These are phyloP conservation scores for Aureobasidium sp. DNA, from an alignment of 2,329 filamentous ascomycete genomes.

Conservation along the genomic window DNA sequence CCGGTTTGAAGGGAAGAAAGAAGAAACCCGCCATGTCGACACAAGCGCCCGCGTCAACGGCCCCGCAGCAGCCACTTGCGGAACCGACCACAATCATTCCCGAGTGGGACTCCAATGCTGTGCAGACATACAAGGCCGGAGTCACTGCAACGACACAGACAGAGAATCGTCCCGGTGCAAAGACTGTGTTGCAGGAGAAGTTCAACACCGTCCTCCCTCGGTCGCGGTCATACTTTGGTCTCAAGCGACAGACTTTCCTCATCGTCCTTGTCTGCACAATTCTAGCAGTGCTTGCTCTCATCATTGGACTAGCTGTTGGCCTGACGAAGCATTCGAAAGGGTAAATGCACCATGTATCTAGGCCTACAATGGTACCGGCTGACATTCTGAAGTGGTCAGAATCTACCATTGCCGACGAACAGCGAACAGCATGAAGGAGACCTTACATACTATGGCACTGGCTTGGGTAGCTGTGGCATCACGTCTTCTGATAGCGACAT, in stretches of 20 bases:
- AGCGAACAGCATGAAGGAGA: constrained; percentile 53
- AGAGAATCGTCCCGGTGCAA: neutral
- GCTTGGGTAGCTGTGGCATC: constrained; percentile 62
- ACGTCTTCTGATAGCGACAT: constrained; percentile 48
- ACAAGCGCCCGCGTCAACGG: neutral
- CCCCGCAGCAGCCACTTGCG: constrained; percentile 8
- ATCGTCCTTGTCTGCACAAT: constrained; percentile 28
- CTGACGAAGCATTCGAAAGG: constrained; percentile 22
- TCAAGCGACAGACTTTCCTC: constrained; percentile 34
- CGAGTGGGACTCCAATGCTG: constrained; percentile 22
- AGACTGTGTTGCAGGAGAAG: constrained; percentile 12
- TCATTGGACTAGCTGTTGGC: constrained; percentile 38
- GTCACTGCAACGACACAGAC: constrained; percentile 11
- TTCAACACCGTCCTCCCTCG: constrained; percentile 33
- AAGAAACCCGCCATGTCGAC: constrained; percentile 3
- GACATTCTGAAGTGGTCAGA: constrained; percentile 25
- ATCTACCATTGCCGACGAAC: constrained; percentile 47
- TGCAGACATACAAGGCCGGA: neutral
- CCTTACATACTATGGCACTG: constrained; percentile 62
- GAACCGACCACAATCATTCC: constrained; percentile 17
- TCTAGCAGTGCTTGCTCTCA: constrained; percentile 32
- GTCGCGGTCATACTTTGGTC: constrained; percentile 34
- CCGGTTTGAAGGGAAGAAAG: neutral
- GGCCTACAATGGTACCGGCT: neutral
- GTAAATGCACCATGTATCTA: neutral